Evolutionary conservation across 768 basidiomycete species (phyloP).

Genomic region (Rhodotorula kratochvilovae): DNA sequence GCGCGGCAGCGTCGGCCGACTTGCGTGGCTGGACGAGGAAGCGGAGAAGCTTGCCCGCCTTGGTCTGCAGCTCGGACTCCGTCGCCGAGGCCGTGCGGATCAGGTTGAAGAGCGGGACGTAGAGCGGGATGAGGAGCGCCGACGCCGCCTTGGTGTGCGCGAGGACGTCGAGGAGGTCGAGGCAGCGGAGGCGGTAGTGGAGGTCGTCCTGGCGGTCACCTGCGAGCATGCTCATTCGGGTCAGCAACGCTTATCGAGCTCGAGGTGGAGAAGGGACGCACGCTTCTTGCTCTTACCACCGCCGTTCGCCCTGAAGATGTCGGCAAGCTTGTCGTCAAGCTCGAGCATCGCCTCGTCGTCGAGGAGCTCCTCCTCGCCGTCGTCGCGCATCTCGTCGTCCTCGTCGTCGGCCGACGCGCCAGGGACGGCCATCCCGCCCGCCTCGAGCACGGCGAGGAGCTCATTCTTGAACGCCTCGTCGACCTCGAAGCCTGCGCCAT

Average conservation of each 20-base stretch:
- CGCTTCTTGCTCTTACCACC: slow-evolving; percentile 64
- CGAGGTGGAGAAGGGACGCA: slow-evolving; percentile 46
- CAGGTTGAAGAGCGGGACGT: slow-evolving; percentile 73
- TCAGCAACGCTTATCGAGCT: slow-evolving; percentile 46
- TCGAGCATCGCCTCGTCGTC: slow-evolving; percentile 99
- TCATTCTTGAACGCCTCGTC: slow-evolving; percentile 61
- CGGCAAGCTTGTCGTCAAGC: slow-evolving; percentile 83
- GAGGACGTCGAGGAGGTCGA: slow-evolving; percentile 88
- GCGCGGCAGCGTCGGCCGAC: slow-evolving; percentile 4
- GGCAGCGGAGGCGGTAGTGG: slow-evolving; percentile 91
- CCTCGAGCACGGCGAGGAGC: slow-evolving; percentile 53
- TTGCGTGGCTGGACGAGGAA: slow-evolving; percentile 33
- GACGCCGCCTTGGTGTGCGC: slow-evolving; percentile 72
- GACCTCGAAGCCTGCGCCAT: slow-evolving; percentile 44
- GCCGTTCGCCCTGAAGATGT: slow-evolving; percentile 69
- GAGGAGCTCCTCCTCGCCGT: slow-evolving; percentile 58
- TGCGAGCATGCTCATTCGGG: slow-evolving; percentile 38
- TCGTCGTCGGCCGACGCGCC: slow-evolving; percentile 57
- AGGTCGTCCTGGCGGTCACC: slow-evolving; percentile 80
- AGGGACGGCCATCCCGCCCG: slow-evolving; percentile 51
- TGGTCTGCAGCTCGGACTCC: slow-evolving; percentile 82
- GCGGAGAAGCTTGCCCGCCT: slow-evolving; percentile 69
- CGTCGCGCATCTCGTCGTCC: slow-evolving; percentile 54
- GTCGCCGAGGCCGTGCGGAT: slow-evolving; percentile 57
- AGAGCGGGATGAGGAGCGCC: slow-evolving; percentile 60